Percentiles rank a stretch among this genome's conserved stretches.
phyloP scores from a whole-genome alignment of 192 early-diverging fungal genomes.

The Mortierella alpina region DNA sequence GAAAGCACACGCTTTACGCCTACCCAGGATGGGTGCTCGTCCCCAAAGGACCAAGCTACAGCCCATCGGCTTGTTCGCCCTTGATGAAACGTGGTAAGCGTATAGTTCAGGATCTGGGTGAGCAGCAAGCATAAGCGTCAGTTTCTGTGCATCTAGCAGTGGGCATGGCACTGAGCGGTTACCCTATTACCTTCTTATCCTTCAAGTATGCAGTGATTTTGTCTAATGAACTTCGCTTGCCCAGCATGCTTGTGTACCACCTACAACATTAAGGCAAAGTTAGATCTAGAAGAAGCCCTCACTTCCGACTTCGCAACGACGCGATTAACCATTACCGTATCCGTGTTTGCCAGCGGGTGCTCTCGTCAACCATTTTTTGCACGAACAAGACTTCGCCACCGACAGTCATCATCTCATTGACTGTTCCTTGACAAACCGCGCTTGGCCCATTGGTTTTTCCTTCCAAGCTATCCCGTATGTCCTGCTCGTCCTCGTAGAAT shows the following conservation, averaged over 20 bases:
- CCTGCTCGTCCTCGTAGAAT: conserved; percentile 75
- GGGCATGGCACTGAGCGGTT: not conserved
- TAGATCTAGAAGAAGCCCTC: not conserved
- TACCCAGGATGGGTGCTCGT: conserved; percentile 51
- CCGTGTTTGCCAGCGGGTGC: conserved; percentile 32
- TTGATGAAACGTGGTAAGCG: conserved; percentile 65
- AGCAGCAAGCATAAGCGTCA: not conserved
- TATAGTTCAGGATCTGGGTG: conserved; percentile 62
- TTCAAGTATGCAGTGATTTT: conserved; percentile 56
- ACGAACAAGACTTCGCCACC: conserved; percentile 88
- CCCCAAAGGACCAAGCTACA: conserved; percentile 66
- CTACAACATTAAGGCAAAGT: conserved; percentile 6
- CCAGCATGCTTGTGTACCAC: conserved; percentile 89
- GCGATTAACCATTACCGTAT: conserved; percentile 49
- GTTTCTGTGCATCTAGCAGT: not conserved
- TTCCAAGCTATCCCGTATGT: conserved; percentile 61
- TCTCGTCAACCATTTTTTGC: conserved; percentile 74
- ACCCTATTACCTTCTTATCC: conserved; percentile 39
- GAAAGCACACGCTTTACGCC: not conserved
- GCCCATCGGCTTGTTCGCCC: conserved; percentile 66
- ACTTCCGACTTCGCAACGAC: not conserved
- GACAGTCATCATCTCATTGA: conserved; percentile 79
- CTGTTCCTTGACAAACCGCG: conserved; percentile 68
- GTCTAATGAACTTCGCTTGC: conserved; percentile 66
- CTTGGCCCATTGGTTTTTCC: conserved; percentile 66